phyloP scores from a whole-genome alignment of 352 stramenopile species.

The Globisporangium iwayamae region DNA sequence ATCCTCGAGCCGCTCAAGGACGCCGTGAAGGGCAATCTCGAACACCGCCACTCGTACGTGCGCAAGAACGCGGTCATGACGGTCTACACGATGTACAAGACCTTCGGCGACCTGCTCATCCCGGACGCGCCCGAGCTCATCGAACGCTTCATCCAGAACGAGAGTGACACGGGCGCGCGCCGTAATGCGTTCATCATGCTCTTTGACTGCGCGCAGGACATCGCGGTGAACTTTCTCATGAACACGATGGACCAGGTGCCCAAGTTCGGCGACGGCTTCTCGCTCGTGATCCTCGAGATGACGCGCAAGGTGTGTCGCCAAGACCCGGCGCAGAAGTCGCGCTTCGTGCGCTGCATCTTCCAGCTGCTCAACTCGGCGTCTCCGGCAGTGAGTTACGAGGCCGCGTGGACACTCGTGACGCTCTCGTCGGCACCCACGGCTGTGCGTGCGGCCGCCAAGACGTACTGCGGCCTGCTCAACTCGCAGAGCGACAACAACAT shows the following conservation, averaged over 20 bases:
- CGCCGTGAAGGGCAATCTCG: conserved; percentile 95
- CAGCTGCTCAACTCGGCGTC: conserved; percentile 94
- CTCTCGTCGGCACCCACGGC: conserved; percentile 97
- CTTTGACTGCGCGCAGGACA: conserved; percentile 97
- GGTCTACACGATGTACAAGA: conserved; percentile 98
- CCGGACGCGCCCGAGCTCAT: conserved; percentile 98
- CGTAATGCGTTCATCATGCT: conserved; percentile 99
- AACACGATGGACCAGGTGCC: conserved; percentile 95
- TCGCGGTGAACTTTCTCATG: conserved; percentile 97
- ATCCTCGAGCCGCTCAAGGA: conserved; percentile 88
- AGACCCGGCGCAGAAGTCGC: conserved; percentile 97
- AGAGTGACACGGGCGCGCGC: conserved; percentile 93
- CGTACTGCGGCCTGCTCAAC: conserved; percentile 97
- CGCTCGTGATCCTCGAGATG: conserved; percentile 98
- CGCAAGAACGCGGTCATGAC: conserved; percentile 98
- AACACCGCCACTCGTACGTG: conserved; percentile 98
- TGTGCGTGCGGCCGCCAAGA: conserved; percentile 95
- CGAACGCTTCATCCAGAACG: conserved; percentile 90
- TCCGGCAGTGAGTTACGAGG: conserved; percentile 96
- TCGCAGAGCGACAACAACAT: conserved; percentile 99
- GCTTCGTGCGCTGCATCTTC: conserved; percentile 99
- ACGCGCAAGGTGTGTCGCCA: conserved; percentile 97
- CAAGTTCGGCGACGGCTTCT: conserved; percentile 98
- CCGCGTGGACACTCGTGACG: conserved; percentile 98
- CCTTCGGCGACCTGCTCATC: conserved; percentile 92